phyloP scores from a whole-genome alignment of 179 eudicot genomes.

The Carnegiea gigantea region DNA sequence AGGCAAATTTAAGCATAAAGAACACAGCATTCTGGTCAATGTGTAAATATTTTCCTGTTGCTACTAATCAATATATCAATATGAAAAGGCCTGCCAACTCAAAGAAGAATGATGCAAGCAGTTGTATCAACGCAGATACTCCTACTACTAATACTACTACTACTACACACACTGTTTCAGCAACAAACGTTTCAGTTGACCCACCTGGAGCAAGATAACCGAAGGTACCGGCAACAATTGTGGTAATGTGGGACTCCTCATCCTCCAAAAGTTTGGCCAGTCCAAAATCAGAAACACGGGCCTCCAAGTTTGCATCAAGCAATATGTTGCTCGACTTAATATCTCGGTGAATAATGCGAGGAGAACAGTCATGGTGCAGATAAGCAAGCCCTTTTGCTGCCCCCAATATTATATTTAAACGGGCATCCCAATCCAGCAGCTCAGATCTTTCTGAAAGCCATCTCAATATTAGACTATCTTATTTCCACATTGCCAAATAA shows the following conservation, averaged over 20 bases:
- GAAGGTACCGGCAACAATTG: slow-evolving; percentile 98
- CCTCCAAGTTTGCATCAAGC: slow-evolving; percentile 92
- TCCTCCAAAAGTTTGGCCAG: slow-evolving; percentile 93
- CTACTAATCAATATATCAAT: background rate
- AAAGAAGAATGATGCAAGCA: background rate
- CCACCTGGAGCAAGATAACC: slow-evolving; percentile 99
- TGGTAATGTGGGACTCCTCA: slow-evolving; percentile 97
- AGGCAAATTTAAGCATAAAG: background rate
- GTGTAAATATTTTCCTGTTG: background rate
- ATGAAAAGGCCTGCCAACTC: background rate
- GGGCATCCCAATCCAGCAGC: slow-evolving; percentile 83
- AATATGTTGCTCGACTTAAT: slow-evolving; percentile 97
- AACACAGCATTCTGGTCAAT: background rate
- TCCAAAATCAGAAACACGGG: slow-evolving; percentile 99
- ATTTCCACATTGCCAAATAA: background rate
- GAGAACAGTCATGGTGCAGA: slow-evolving; percentile 97
- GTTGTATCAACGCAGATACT: background rate
- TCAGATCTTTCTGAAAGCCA: slow-evolving; percentile 77
- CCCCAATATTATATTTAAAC: slow-evolving; percentile 82
- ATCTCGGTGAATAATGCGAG: slow-evolving; percentile 94
- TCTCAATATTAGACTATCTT: background rate
- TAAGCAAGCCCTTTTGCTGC: slow-evolving; percentile 97
- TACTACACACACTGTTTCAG: background rate
- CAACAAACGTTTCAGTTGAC: slow-evolving; percentile 18
- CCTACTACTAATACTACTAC: background rate